Base-by-base conservation (phyloP, 805 yeast genomes). In the Zygosaccharomyces pseudorouxii region DNA sequence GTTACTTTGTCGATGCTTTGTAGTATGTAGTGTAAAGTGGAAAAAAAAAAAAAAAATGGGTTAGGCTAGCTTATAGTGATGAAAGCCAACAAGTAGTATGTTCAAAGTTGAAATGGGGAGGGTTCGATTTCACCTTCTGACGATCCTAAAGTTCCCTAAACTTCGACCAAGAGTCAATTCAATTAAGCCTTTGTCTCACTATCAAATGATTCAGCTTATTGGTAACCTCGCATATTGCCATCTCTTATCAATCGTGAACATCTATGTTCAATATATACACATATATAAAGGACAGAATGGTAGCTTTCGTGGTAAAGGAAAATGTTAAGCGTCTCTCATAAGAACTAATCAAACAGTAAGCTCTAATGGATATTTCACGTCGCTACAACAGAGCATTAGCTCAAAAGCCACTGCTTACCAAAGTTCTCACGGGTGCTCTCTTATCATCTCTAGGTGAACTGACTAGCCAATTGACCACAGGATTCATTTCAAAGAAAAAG, bases 391-490 rank as follows among this genome's bases (percentile, higher is more conserved):
- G 22, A 7, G 45, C 52, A 19, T 49, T 58, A 16, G 25, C 40
- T 19, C 41, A 43, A 30, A 42, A 46, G 36, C 60, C 62, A 6
- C 30, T 58, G 33, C 28, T 53, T 35, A 52, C 54, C 31, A 58
- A 58, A 36, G 38, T 45, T 1, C 41, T 49, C 16, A 58, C 62
- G 5, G 62, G 62, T 11, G 58, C 62, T 7, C 39, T 52, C 5
- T 50, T 58, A 16, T 49, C 55, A 7, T 54, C 57, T 4, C 7
- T 55, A 9, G 51, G 59, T 14, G 62, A 58, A 30, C 35, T 58
- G 38, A 46, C 56, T 4, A 56, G 60, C 29, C 60, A 56, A 46
- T 48, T 44, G 42, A 28, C 38, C 4, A 47, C 55, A 5, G 39
- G 48, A n/a, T 38, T 47, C 3, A 41, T 44, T 36, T 35, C 40